Conservation (phyloP, 345 rosid genomes). For the Balakata baccata region DNA sequence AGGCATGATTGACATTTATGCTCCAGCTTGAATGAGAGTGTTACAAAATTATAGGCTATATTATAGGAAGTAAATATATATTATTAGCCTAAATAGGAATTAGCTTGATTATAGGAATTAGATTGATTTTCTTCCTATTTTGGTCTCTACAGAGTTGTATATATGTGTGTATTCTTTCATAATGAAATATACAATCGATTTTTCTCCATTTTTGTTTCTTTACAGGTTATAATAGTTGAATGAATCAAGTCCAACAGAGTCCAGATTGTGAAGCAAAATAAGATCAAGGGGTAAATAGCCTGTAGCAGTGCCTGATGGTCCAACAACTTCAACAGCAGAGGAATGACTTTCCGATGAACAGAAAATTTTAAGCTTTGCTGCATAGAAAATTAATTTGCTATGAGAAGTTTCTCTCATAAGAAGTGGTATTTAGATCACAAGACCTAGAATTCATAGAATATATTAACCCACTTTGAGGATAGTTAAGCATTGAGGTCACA, state of each 20-base stretch:
- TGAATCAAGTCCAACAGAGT: constrained; percentile 7
- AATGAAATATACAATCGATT: too few relatives aligned
- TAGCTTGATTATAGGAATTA: too few relatives aligned
- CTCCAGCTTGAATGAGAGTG: too few relatives aligned
- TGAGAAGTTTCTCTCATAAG: constrained; percentile 13
- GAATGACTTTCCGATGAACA: constrained; percentile 11
- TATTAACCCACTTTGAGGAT: constrained; percentile 11
- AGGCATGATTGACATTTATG: too few relatives aligned
- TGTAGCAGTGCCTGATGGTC: constrained; percentile 16
- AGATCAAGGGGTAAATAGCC: constrained; percentile 13
- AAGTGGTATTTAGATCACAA: constrained; percentile 20
- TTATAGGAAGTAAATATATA: too few relatives aligned
- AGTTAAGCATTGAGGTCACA: constrained; percentile 12
- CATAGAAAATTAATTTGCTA: constrained; percentile 2
- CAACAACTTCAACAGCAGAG: constrained; percentile 13
- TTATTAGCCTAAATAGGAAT: too few relatives aligned
- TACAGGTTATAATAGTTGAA: constrained; percentile 5
- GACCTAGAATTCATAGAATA: constrained; percentile 8
- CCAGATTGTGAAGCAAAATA: constrained; percentile 6
- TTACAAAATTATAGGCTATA: too few relatives aligned
- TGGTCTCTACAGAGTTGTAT: too few relatives aligned
- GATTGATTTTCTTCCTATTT: too few relatives aligned
- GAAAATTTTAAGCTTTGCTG: constrained; percentile 15
- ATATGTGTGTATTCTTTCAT: too few relatives aligned
- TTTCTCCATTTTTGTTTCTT: too few relatives aligned